Evolutionary conservation across 2,329 filamentous ascomycete genomes (phyloP), one percentile per base, ranked within the genome.

Genomic region (Diaporthe caulivora): DNA sequence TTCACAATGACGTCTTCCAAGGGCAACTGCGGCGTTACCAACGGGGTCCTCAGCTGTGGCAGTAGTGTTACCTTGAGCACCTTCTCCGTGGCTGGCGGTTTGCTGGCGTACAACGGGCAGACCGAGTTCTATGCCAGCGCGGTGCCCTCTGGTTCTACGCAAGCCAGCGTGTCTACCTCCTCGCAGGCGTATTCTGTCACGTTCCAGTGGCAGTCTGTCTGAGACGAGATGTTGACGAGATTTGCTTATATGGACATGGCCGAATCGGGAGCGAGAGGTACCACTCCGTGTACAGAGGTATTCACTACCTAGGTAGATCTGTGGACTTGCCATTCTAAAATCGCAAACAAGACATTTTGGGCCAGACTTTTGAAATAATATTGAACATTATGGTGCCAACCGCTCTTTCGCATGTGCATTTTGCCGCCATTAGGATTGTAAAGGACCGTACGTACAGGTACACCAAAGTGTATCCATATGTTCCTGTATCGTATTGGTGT

Each of bases 1-100:
- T 90, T 91, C 82, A 91, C 88, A 0, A 81, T 92, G 17, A 84
- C 82, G 62, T 89, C 88, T 17, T 89, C 87, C 60, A 92, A 91
- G 78, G 90, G 90, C 9, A 81, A 80, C 18, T 94, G 92, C 76
- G 87, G 86, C 1, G 84, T 93, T 58, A 83, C 86, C 6, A 81
- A 83, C 3, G 87, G 86, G n/a, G 82, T 82, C 8, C 85, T 93
- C 54, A 86, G 83, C 18, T 93, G 92, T 79, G 88, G 84, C 5
- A 83, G 84, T 3, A 81, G 83, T n/a, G 84, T 87, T 7, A 24
- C 69, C 15, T 15, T 49, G 34, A 54, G 47, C 26, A 74, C 69
- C 4, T 74, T 74, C 69, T 47, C 69, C 9, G 44, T 62, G 7
- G 26, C 65, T n/a, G 62, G 65, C 13, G 72, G 72, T 21, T 24